Conservation (phyloP, 225 moss, liverwort and hornwort species). For the Antitrichia curtipendula region DNA sequence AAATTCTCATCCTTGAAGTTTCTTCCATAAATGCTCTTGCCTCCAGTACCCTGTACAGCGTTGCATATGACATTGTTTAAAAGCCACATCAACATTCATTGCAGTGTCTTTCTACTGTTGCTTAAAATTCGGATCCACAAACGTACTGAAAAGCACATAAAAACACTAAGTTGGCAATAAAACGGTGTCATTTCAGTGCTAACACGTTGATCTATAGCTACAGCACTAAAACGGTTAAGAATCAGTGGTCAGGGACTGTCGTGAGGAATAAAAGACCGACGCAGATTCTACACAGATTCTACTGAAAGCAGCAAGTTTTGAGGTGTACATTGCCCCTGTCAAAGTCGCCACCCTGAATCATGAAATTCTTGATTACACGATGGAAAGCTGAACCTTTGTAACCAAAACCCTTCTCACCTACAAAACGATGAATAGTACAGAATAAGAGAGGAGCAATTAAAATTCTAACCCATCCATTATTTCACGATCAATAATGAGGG, state of each 20-base stretch:
- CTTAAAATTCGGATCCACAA: not conserved
- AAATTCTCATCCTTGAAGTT: constrained; percentile 90
- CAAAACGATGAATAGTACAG: not conserved
- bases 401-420: constrained; percentile 87
- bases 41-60: constrained; percentile 69
- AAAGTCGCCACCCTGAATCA: constrained; percentile 98
- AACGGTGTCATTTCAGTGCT: not conserved
- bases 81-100: not conserved
- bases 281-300: not conserved
- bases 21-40: constrained; percentile 78
- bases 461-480: not conserved
- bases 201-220: not conserved
- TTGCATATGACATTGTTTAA: not conserved
- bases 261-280: not conserved
- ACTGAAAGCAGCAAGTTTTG: not conserved
- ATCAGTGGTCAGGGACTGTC: not conserved
- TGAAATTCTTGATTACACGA: constrained; percentile 83
- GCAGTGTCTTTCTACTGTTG: too few relatives aligned
- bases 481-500: not conserved
- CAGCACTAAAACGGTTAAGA: not conserved
- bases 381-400: constrained; percentile 75
- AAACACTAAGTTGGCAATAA: not conserved
- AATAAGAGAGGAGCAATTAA: not conserved
- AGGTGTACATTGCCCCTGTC: constrained; percentile 56
- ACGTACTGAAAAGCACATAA: not conserved